These are phyloP conservation scores for Verticillium longisporum DNA, from an alignment of 2,329 filamentous ascomycete genomes.

Conservation along the genomic window DNA sequence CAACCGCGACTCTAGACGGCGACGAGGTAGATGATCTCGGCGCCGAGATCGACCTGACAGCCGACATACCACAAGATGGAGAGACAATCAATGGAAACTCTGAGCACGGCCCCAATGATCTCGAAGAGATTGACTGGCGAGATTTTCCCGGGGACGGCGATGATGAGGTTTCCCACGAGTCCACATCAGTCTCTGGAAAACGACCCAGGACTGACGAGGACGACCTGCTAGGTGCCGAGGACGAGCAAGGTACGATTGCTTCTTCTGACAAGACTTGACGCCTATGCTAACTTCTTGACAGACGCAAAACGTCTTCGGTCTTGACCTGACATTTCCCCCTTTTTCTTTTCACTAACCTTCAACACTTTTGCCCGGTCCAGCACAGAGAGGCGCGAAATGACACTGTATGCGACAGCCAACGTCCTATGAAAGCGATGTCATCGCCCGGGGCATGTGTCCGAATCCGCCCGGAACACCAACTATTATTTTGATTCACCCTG, in stretches of 20 bases:
- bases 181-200: constrained; percentile 11
- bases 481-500: too few relatives aligned
- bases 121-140: constrained; percentile 19
- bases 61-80: not conserved
- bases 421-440: not conserved
- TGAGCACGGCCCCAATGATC: not conserved
- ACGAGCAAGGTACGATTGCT: constrained; percentile 14
- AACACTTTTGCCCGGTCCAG: not conserved
- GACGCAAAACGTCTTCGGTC: constrained; percentile 9
- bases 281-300: not conserved
- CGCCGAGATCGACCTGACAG: constrained; percentile 7
- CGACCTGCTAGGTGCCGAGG: constrained; percentile 12
- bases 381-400: not conserved
- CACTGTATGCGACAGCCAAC: not conserved
- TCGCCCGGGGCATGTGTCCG: not conserved
- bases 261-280: not conserved
- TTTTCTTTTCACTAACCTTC: not conserved
- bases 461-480: too few relatives aligned
- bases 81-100: not conserved
- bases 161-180: constrained; percentile 4
- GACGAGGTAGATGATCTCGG: constrained; percentile 22
- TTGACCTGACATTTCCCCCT: constrained; percentile 1
- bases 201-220: constrained; percentile 16
- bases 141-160: constrained; percentile 15
- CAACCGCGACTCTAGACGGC: constrained; percentile 24